phyloP scores from a whole-genome alignment of 192 early-diverging fungal species.

The Coemansia sp. region DNA sequence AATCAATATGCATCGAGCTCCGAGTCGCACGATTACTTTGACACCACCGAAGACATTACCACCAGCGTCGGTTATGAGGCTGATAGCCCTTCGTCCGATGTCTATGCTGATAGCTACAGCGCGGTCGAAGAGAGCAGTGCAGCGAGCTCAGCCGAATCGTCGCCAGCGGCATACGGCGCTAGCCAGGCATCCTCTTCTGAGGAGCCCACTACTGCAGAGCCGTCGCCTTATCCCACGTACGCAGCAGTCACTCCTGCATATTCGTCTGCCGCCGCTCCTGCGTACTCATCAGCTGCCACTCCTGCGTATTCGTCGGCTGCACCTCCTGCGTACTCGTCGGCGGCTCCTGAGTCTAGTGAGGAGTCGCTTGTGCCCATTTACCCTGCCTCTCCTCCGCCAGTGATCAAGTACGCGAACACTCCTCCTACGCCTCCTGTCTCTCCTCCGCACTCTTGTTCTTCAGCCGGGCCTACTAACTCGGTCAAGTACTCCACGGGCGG shows the following conservation, averaged over 20 bases:
- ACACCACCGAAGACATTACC: constrained; percentile 3
- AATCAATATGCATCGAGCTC: background rate
- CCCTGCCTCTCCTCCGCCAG: background rate
- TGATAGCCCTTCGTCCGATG: background rate
- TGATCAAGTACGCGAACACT: background rate
- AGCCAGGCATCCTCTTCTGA: background rate
- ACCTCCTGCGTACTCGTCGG: background rate
- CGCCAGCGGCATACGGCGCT: background rate
- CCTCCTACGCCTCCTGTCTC: background rate
- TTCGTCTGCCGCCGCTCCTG: background rate
- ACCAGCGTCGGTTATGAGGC: constrained; percentile 4
- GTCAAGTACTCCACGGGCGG: background rate
- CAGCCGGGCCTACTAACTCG: background rate
- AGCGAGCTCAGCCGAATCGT: background rate
- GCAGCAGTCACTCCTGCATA: background rate
- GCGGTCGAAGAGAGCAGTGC: background rate
- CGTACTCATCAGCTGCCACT: too few species aligned
- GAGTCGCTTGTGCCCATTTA: background rate
- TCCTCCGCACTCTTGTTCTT: background rate
- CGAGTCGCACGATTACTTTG: background rate
- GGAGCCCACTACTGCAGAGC: background rate
- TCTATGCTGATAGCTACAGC: background rate
- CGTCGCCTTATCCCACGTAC: background rate
- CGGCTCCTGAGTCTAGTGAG: background rate
- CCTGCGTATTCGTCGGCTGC: too few species aligned